A percentile compares a stretch with the other conserved stretches of the same genome.
Evolutionary conservation across 257 asterid species (phyloP).

Genomic region (Paraleonurus japonicus): DNA sequence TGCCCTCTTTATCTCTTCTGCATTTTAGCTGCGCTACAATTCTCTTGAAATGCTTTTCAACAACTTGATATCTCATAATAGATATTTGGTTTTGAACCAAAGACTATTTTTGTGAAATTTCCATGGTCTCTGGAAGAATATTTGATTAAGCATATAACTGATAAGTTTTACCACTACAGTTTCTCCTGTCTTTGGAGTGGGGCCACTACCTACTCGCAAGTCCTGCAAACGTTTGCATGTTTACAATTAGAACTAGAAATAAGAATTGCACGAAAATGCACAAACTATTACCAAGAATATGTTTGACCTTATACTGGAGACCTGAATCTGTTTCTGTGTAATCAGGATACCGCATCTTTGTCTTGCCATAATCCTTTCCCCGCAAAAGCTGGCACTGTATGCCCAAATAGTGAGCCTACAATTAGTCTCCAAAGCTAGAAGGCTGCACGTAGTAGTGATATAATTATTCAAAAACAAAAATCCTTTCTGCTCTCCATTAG

Average conservation of each 20-base stretch:
- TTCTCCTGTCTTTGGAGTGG: conserved; percentile 75
- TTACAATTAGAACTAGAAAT: conserved; percentile 22
- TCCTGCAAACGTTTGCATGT: conserved; percentile 60
- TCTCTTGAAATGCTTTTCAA: background rate
- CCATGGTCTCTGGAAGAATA: background rate
- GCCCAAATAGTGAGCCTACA: conserved; percentile 66
- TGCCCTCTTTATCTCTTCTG: background rate
- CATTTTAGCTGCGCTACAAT: background rate
- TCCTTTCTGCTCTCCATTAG: conserved; percentile 10
- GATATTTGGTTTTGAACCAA: background rate
- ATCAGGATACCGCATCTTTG: conserved; percentile 92
- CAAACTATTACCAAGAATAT: conserved; percentile 19
- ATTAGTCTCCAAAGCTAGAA: conserved; percentile 69
- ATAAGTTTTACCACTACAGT: conserved; percentile 70
- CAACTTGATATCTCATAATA: background rate
- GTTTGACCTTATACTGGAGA: conserved; percentile 90
- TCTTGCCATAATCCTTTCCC: conserved; percentile 96
- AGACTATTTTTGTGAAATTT: background rate
- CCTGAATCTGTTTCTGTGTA: conserved; percentile 80
- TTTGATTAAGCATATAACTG: background rate
- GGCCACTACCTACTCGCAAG: conserved; percentile 78
- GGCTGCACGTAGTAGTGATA: conserved; percentile 45
- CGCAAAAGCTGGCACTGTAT: conserved; percentile 96
- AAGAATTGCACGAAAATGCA: conserved; percentile 20
- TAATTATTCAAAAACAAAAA: conserved; percentile 35